Percentiles rank a stretch among this genome's conserved stretches.
Evolutionary conservation across 495 filamentous ascomycete species (phyloP).

Genomic region (Penicillium angulare): DNA sequence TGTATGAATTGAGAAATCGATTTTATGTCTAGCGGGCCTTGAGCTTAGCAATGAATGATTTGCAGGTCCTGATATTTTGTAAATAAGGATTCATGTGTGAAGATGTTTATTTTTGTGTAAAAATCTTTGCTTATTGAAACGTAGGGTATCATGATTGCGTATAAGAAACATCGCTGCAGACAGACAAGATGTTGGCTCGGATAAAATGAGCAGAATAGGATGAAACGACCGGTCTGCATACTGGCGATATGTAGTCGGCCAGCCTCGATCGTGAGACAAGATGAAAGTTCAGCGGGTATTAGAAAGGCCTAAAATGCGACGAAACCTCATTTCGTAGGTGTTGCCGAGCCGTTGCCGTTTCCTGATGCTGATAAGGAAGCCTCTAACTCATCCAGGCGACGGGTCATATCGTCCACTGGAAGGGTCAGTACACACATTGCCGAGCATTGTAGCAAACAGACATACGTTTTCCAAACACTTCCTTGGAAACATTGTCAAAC

Average conservation of each 20-base stretch:
- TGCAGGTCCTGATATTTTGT: neutral
- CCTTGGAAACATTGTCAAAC: constrained; percentile 74
- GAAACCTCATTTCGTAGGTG: constrained; percentile 20
- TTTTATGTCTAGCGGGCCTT: neutral
- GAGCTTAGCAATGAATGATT: neutral
- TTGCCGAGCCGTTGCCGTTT: constrained; percentile 15
- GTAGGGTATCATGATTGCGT: constrained; percentile 24
- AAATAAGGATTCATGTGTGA: neutral
- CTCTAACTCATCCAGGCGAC: constrained; percentile 84
- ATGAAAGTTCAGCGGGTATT: too few relatives aligned
- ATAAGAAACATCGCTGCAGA: constrained; percentile 5
- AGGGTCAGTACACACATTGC: neutral
- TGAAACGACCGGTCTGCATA: too few relatives aligned
- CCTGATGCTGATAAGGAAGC: constrained; percentile 44
- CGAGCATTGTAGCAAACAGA: constrained; percentile 1
- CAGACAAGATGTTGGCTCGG: too few relatives aligned
- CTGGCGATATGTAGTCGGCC: too few relatives aligned
- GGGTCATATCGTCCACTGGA: constrained; percentile 93
- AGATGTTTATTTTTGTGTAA: neutral
- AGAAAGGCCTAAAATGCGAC: too few relatives aligned
- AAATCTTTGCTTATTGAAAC: constrained; percentile 5
- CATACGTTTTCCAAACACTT: constrained; percentile 87
- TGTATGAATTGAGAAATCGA: constrained; percentile 19
- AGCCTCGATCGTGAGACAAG: too few relatives aligned
- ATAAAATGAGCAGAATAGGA: too few relatives aligned